phyloP scores from a whole-genome alignment of 108 stramenopile species.

The Skeletonema tropicum region DNA sequence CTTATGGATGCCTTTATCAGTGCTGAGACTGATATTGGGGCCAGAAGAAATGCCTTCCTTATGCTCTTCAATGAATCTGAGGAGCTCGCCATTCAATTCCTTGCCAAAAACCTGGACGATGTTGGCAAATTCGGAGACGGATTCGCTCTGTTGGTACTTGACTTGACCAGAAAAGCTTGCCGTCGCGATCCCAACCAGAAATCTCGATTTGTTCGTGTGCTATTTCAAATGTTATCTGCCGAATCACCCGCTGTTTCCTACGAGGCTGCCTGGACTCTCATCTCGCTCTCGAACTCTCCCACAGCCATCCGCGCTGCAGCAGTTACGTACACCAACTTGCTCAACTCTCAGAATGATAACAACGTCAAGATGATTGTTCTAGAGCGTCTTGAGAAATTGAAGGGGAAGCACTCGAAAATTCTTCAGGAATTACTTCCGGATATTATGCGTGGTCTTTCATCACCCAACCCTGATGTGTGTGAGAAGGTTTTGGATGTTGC shows the following conservation, averaged over 20 bases:
- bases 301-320: conserved; percentile 98
- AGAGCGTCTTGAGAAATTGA: conserved; percentile 92
- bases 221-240: conserved; percentile 93
- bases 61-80: conserved; percentile 98
- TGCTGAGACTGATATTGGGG: conserved; percentile 89
- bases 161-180: conserved; percentile 95
- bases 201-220: conserved; percentile 95
- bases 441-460: conserved; percentile 92
- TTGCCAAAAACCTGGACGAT: conserved; percentile 93
- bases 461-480: conserved; percentile 97
- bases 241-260: conserved; percentile 94
- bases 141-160: conserved; percentile 95
- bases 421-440: conserved; percentile 98
- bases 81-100: conserved; percentile 94
- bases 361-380: conserved; percentile 99
- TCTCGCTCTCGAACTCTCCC: conserved; percentile 95
- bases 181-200: conserved; percentile 97
- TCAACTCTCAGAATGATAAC: conserved; percentile 97
- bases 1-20: conserved; percentile 89
- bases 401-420: conserved; percentile 93
- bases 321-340: conserved; percentile 94
- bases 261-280: conserved; percentile 99
- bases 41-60: conserved; percentile 98
- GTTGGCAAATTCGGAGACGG: conserved; percentile 93
- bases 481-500: conserved; percentile 94